Percentiles rank a stretch among this genome's conserved stretches.
Conservation (phyloP, 2,329 filamentous ascomycete genomes). For the Fonsecaea nubica region DNA sequence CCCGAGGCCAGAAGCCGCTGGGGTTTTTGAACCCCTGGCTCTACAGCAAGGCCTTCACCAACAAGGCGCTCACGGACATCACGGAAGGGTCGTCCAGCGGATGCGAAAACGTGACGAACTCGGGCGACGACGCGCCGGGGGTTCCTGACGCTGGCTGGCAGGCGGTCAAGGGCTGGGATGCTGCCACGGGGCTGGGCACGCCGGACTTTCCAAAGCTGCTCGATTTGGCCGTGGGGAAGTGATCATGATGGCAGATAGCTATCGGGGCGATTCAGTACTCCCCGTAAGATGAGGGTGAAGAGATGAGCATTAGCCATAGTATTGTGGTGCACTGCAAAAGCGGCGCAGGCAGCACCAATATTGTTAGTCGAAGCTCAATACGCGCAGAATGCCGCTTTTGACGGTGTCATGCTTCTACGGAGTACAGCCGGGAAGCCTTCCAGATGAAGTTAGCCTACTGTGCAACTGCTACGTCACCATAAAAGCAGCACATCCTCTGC, state of each 20-base stretch:
- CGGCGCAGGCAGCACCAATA: background rate
- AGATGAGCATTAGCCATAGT: background rate
- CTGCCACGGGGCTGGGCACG: conserved; percentile 42
- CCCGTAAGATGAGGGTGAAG: background rate
- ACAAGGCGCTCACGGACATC: conserved; percentile 41
- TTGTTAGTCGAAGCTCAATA: background rate
- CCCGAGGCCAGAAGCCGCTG: conserved; percentile 42
- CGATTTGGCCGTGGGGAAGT: conserved; percentile 12
- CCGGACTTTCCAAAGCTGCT: conserved; percentile 36
- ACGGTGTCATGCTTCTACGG: too few relatives aligned
- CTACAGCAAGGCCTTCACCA: conserved; percentile 26
- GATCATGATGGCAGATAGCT: too few relatives aligned
- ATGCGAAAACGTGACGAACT: conserved; percentile 44
- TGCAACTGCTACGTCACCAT: background rate
- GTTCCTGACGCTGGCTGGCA: conserved; percentile 59
- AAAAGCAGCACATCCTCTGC: background rate
- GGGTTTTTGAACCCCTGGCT: conserved; percentile 36
- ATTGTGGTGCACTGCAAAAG: background rate
- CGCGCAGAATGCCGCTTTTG: conserved; percentile 1
- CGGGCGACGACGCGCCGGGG: conserved; percentile 41
- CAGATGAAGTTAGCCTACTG: background rate
- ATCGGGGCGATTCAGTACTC: too few relatives aligned
- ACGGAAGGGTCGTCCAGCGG: conserved; percentile 42
- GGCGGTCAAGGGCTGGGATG: conserved; percentile 51
- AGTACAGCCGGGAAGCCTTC: background rate